A percentile compares a stretch with the other conserved stretches of the same genome.
Evolutionary conservation across 306 rosid genomes (phyloP).

Genomic region (Carpinus fangiana): DNA sequence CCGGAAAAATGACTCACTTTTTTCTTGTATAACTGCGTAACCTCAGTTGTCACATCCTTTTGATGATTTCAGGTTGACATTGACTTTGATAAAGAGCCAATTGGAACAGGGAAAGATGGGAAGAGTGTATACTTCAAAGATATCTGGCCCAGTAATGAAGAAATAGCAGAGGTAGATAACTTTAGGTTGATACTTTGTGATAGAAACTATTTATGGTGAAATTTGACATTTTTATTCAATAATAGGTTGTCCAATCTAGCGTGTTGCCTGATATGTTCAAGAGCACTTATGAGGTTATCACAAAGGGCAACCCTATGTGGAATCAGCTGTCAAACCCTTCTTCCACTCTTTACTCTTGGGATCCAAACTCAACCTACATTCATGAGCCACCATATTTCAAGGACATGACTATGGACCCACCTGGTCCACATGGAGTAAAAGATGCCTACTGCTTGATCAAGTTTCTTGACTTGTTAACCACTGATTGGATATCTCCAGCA

Average conservation of each 20-base stretch:
- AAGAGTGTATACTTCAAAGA: slow-evolving; percentile 39
- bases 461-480: slow-evolving; percentile 45
- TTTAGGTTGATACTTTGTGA: background rate
- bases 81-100: slow-evolving; percentile 45
- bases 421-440: slow-evolving; percentile 33
- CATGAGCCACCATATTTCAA: slow-evolving; percentile 46
- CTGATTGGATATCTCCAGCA: slow-evolving; percentile 46
- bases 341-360: slow-evolving; percentile 42
- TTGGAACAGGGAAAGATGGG: slow-evolving; percentile 46
- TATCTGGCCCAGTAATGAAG: slow-evolving; percentile 53
- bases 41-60: background rate
- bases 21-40: background rate
- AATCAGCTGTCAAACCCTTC: slow-evolving; percentile 31
- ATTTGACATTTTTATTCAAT: background rate
- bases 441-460: slow-evolving; percentile 47
- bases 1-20: background rate
- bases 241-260: slow-evolving; percentile 37
- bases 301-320: slow-evolving; percentile 47
- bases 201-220: background rate
- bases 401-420: slow-evolving; percentile 38
- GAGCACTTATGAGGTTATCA: slow-evolving; percentile 37
- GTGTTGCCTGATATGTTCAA: slow-evolving; percentile 47
- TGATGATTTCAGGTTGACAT: slow-evolving; percentile 41
- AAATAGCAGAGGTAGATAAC: slow-evolving; percentile 35
- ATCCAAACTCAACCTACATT: slow-evolving; percentile 44